Base-by-base conservation (phyloP, 2,329 filamentous ascomycete genomes). In the Cordyceps cateniannulata region DNA sequence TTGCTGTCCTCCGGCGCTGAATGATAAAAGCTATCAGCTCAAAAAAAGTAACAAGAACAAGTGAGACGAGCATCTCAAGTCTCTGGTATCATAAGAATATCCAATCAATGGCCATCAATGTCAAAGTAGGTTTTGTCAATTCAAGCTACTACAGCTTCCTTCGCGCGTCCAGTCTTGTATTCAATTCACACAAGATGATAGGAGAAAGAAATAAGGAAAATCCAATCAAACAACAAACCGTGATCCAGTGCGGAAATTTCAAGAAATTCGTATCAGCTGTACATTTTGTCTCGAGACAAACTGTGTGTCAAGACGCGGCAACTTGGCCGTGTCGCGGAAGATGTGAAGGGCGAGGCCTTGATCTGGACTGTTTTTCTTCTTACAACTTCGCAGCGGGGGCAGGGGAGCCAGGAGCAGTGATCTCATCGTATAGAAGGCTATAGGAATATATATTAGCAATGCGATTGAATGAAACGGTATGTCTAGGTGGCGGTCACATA, bases 341-440 rank as follows among this genome's bases (percentile, higher is more conserved):
- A 32, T 42, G 27, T 35, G 4, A 35, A 48, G 24, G 20, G 16
- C 20, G 16, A 16, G 48, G 10, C 40, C 18, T 22, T 24, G 58
- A 16, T 27, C n/a, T 9, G 20, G 8, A 24, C 9, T 12, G 22
- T 53, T 25, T 20, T 29, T 45, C 53, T 16, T 20, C 66, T 52
- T 75, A 88, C 72, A 88, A 74, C 76, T 88, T 88, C n/a, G 86
- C 84, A 63, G 84, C 85, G 62, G 81, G 78, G 49, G 71, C 74
- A 7, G 85, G 81, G 62, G 79, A 76, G 64, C 89, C 89, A 62
- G 90, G 82, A 63, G 85, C 85, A 20, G 90, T 93, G 71, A 96
- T 95, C 75, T 95, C 90, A 69, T 93, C 90, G 76, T 96, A 96
- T 55, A 96, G 77, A 66, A 96, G 77, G 57, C 89, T 95, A 64